Conservation (phyloP, 23 red algal genomes). For the Pyropia yezoensis region DNA sequence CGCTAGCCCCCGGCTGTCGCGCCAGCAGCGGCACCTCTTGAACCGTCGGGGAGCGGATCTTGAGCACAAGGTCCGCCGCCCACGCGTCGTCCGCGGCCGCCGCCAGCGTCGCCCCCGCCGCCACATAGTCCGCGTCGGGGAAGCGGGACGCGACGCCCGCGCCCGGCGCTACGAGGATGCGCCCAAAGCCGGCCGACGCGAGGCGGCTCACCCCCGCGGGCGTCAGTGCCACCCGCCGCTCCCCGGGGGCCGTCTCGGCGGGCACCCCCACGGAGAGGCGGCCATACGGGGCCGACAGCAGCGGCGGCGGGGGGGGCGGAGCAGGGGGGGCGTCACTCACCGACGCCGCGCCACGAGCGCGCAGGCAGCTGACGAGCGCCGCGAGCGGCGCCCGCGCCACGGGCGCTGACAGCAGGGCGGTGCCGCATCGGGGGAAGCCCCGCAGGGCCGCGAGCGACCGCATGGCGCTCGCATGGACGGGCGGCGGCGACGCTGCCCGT, state of each 20-base stretch:
- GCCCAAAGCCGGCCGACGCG: conserved; percentile 20
- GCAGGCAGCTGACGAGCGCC: too few relatives aligned
- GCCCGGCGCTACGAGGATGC: conserved; percentile 21
- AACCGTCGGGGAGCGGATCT: conserved; percentile 10
- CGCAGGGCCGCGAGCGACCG: too few relatives aligned
- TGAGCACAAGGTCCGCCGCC: conserved; percentile 39
- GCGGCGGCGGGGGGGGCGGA: too few relatives aligned
- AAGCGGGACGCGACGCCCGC: conserved; percentile 30
- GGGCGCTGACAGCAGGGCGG: too few relatives aligned
- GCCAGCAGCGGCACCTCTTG: conserved; percentile 20
- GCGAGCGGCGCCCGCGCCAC: too few relatives aligned
- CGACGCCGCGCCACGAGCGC: too few relatives aligned
- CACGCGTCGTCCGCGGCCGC: conserved; percentile 18
- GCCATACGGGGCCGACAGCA: conserved; percentile 15
- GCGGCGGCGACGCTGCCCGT: too few relatives aligned
- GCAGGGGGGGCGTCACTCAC: too few relatives aligned
- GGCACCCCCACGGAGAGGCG: conserved; percentile 43
- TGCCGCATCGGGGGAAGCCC: too few relatives aligned
- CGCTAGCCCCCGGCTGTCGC: not conserved
- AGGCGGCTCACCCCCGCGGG: conserved; percentile 32
- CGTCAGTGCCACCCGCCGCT: conserved; percentile 53
- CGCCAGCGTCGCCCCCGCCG: conserved; percentile 35
- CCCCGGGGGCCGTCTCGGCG: conserved; percentile 17
- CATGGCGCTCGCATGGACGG: too few relatives aligned
- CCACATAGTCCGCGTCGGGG: conserved; percentile 26